These are phyloP conservation scores for Saccharomycopsis babjevae DNA, from an alignment of 805 yeast species.

Conservation along the genomic window DNA sequence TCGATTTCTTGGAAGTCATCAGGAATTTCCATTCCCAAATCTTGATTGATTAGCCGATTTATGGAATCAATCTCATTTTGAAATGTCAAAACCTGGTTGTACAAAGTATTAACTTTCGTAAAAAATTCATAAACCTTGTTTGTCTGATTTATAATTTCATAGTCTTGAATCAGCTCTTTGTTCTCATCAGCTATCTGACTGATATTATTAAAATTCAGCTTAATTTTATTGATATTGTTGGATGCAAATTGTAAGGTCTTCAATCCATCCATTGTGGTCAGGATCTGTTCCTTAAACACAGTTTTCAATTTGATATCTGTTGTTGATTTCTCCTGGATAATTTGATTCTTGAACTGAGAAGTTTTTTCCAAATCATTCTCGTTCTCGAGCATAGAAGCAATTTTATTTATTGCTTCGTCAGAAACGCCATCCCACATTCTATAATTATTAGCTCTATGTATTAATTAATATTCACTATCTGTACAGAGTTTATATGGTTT, in stretches of 20 bases:
- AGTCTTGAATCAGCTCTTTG: constrained; percentile 49
- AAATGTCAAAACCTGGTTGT: constrained; percentile 50
- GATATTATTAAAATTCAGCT: constrained; percentile 35
- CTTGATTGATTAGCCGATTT: constrained; percentile 41
- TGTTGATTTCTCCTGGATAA: constrained; percentile 59
- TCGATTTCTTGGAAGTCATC: constrained; percentile 24
- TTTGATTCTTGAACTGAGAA: constrained; percentile 40
- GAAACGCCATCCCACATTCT: constrained; percentile 3
- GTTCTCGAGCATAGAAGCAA: constrained; percentile 13
- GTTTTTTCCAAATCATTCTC: constrained; percentile 47
- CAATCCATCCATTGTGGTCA: constrained; percentile 38
- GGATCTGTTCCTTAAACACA: constrained; percentile 57
- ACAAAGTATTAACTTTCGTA: constrained; percentile 55
- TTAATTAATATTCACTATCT: too few relatives aligned
- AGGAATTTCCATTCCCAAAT: constrained; percentile 18
- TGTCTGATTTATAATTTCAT: constrained; percentile 57
- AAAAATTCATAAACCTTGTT: constrained; percentile 64
- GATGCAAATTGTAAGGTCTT: constrained; percentile 30
- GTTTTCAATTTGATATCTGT: constrained; percentile 66
- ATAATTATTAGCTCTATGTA: background rate
- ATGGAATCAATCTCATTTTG: constrained; percentile 40
- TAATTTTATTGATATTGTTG: constrained; percentile 40
- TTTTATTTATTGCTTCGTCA: constrained; percentile 9
- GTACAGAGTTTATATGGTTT: too few relatives aligned
- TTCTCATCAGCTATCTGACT: constrained; percentile 44